Conservation (phyloP, 257 asterid genomes). For the Solanum piurae region DNA sequence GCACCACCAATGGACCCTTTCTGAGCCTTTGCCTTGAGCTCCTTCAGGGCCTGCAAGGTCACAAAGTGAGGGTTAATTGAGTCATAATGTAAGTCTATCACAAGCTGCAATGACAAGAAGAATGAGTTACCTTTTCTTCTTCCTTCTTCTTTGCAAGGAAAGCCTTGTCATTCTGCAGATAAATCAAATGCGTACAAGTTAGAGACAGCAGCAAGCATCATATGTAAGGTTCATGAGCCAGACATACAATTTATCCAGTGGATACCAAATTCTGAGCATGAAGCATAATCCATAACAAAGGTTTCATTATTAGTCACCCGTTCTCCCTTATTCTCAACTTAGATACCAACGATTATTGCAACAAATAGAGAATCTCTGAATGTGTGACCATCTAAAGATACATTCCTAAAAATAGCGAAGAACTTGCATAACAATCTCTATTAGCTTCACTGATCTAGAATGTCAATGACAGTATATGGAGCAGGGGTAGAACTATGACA, state of each 20-base stretch:
- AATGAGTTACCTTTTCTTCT: constrained; percentile 1
- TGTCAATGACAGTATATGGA: neutral
- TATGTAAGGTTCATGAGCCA: neutral
- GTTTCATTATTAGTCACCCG: neutral
- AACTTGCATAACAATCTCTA: neutral
- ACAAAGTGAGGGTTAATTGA: neutral
- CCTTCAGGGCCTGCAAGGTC: neutral
- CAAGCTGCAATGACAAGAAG: neutral
- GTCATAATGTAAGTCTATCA: neutral
- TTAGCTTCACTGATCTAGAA: neutral
- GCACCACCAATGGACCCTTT: constrained; percentile 1
- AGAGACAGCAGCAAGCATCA: neutral
- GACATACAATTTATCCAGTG: neutral
- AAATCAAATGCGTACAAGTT: neutral
- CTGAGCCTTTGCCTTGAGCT: constrained; percentile 2
- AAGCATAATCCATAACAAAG: neutral
- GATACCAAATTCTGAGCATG: neutral
- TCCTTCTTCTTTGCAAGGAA: constrained; percentile 1
- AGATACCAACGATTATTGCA: neutral
- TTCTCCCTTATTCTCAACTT: neutral
- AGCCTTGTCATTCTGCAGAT: neutral
- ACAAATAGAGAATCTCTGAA: neutral
- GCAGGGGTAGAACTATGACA: neutral
- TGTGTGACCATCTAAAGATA: neutral
- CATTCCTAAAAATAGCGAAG: neutral